Evolutionary conservation across 2,329 filamentous ascomycete genomes (phyloP), one percentile per base, ranked within the genome.

Genomic region (Dothistroma pini): DNA sequence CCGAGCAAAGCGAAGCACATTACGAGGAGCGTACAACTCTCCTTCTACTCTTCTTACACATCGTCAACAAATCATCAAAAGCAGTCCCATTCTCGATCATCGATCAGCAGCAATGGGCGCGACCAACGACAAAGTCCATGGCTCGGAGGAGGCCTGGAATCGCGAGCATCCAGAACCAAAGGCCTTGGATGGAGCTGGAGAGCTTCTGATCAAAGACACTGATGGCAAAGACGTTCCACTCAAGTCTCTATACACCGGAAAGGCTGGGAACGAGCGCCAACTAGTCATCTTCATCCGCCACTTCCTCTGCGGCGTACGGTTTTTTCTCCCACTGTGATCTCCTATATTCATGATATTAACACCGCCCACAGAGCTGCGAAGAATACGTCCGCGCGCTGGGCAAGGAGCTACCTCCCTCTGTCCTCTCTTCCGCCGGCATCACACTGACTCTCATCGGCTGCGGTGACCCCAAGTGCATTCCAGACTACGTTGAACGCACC

Each of bases 301-400:
- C 64, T 77, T 76, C 68, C 75, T 71, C 69, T 77, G 75, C 65
- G 75, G 74, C 54, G 73, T 75, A 63, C 58, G 70, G n/a, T n/a
- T n/a, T 62, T 4, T 22, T 14, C 8, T 49, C 38, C 38, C 25
- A 29, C 25, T 2, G 25, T 29, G 25, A 29, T 29, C 25, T 29
- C 2, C 25, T 6, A 29, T 29, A 29, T 29, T 44, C 38, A 44
- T 44, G 12, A 8, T 19, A 14, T 3, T 14, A 14, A 44, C n/a
- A 19, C 29, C 19, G 29, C n/a, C 12, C 14, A 16, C 51, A 72
- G 69, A 66, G 68, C 58, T 75, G 73, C 63, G 71, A 75, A 63
- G 68, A 71, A 60, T 75, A 74, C 60, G 60, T 75, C 50, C 65
- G 66, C 56, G 66, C 71, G 14, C 66, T 75, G 6, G 61, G 64